Percentiles rank a stretch among this genome's conserved stretches.
phyloP scores from a whole-genome alignment of 2,329 filamentous ascomycete species.

The Rutstroemia sydowiana region DNA sequence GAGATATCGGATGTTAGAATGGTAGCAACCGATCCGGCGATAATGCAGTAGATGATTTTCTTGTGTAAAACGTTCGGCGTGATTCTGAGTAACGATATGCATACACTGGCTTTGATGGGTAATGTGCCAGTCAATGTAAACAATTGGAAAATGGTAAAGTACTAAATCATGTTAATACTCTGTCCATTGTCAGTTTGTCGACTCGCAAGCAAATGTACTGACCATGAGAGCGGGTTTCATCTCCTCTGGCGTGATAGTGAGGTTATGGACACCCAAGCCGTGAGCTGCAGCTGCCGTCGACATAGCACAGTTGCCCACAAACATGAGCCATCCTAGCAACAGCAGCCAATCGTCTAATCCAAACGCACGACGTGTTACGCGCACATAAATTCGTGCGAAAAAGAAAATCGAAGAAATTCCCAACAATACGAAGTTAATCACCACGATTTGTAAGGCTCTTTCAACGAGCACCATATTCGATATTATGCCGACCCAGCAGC shows the following conservation, averaged over 20 bases:
- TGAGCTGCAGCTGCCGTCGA: neutral
- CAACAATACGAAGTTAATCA: slow-evolving; percentile 5
- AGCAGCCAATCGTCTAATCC: slow-evolving; percentile 5
- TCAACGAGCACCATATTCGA: slow-evolving; percentile 2
- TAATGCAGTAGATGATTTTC: neutral
- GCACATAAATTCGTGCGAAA: neutral
- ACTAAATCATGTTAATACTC: neutral
- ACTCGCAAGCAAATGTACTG: neutral
- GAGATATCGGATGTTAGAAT: neutral
- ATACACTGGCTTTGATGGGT: slow-evolving; percentile 3
- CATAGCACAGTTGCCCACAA: neutral
- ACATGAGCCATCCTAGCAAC: slow-evolving; percentile 1
- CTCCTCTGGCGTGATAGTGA: slow-evolving; percentile 1
- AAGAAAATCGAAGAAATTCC: neutral
- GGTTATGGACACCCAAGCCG: slow-evolving; percentile 1
- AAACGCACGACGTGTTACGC: neutral
- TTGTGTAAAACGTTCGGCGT: slow-evolving; percentile 2
- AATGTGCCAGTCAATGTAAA: slow-evolving; percentile 6
- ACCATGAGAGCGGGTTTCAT: slow-evolving; percentile 5
- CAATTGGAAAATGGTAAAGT: slow-evolving; percentile 1
- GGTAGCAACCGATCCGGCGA: neutral
- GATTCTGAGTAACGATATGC: slow-evolving; percentile 3
- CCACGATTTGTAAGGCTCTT: neutral
- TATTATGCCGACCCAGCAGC: too few relatives aligned
- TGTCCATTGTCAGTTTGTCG: neutral